Evolutionary conservation across 1,284 basidiomycete genomes (phyloP), one percentile per base, ranked within the genome.

Genomic region (Anthracocystis walkeri): DNA sequence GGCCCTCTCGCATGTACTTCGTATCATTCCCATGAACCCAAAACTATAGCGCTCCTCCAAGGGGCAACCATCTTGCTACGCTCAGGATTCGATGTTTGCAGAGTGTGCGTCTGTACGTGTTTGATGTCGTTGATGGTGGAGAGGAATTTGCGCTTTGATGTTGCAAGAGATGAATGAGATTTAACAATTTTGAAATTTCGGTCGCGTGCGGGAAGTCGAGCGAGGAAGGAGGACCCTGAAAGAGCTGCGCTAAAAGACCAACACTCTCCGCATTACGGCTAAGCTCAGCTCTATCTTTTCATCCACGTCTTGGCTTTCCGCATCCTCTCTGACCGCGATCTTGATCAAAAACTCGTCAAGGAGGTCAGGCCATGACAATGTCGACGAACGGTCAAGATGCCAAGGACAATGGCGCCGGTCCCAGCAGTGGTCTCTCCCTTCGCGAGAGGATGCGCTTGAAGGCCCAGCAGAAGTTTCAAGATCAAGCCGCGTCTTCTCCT

Each of bases 381-480:
- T 57, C 60, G 21, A 16, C 25, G 12, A 33, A 41, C 18, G 20
- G 23, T 31, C 48, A 45, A 18, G 21, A 25, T 27, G 27, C 21
- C 21, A 20, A 35, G 18, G 41, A 21, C 53, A 44, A 25, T 7
- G 65, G 33, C 10, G 57, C 53, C 8, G 54, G 52, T 27, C 27
- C 25, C 40, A 60, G 50, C 49, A 44, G 40, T 6, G 48, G 65
- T 7, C 62, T 74, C 25, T 54, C 61, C 18, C 61, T 68, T n/a
- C 71, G 71, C 23, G 71, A 74, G 48, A 29, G 53, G 38, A 45
- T 68, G 40, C 71, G 71, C 2, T 58, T 74, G 38, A 61, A 74
- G 29, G 71, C 71, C 41, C 71, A 74, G 65, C 61, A 65, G 33
- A 63, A 61, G 25, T 52, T 73, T 50, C 57, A 53, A 25, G 48